Evolutionary conservation across 371 early-diverging fungal species (phyloP), one percentile per base, ranked within the genome.

Genomic region (Entomophthora muscae): DNA sequence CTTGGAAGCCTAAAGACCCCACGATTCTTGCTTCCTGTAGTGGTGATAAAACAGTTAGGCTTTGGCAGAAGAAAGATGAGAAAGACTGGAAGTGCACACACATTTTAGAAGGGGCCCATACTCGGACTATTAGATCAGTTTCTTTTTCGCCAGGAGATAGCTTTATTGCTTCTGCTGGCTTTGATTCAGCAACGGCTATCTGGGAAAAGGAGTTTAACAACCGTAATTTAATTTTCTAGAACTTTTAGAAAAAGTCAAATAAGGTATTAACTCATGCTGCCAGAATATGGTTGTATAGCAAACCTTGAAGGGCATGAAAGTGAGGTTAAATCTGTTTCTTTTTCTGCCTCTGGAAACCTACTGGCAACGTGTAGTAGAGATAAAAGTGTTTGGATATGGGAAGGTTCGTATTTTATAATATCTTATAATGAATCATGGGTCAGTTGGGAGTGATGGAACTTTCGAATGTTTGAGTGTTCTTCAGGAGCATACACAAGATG

Each of bases 321-420:
- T 74, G 98, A 98, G 73, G 91, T 90, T 51, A 98, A 98, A 72
- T 78, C 84, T 23, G 91, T 95, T 24, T 76, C 89, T 1, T 98
- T 93, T 91, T 85, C 88, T 7, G 70, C 80, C 30, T 77, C 83
- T 0, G 93, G 91, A 1, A 72, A 84, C 1, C 73, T 95, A 21
- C 68, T 98, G 53, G 93, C 98, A 1, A 95, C 94, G 0, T 95
- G 95, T 68, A 85, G 89, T 58, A 75, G 97, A 54, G 97, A 96
- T 75, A 95, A 94, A 72, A 88, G 85, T 67, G 93, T 96, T 29
- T 96, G 97, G 97, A 91, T 96, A 67, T 95, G 98, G 98, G 95
- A 95, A 72, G 82, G 86, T 75, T 76, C 69, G 55, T 28, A 17
- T 58, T 42, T 22, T 57, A 28, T 52, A 12, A 22, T 1, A 13